A percentile compares a stretch with the other conserved stretches of the same genome.
Evolutionary conservation across 2,329 filamentous ascomycete species (phyloP).

Genomic region (Pseudovirgaria hyperparasitica): DNA sequence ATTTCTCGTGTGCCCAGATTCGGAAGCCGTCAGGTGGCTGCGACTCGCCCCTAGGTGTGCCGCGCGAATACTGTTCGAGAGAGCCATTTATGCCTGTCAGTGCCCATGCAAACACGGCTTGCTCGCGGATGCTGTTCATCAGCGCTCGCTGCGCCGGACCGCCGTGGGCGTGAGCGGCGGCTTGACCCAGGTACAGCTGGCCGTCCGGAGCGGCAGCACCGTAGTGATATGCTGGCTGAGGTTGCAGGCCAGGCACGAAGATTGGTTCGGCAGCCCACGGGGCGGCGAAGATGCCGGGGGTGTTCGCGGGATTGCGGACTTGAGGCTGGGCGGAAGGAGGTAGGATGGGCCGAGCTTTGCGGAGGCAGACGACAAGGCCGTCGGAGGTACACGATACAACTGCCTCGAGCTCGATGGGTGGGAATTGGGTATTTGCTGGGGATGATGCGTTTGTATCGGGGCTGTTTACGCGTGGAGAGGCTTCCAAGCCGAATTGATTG

Average conservation of each 20-base stretch:
- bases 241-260: constrained; percentile 26
- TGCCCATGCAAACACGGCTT: constrained; percentile 81
- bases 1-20: constrained; percentile 35
- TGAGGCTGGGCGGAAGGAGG: constrained; percentile 27
- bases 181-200: constrained; percentile 10
- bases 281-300: constrained; percentile 61
- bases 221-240: constrained; percentile 21
- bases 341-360: constrained; percentile 59
- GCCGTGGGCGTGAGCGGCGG: constrained; percentile 19
- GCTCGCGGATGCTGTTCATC: constrained; percentile 70
- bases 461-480: too few relatives aligned
- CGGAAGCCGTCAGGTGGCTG: constrained; percentile 48
- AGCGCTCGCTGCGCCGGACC: constrained; percentile 42
- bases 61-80: constrained; percentile 50
- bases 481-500: too few relatives aligned
- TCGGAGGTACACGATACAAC: constrained; percentile 89
- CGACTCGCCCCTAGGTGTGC: constrained; percentile 50
- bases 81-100: constrained; percentile 69
- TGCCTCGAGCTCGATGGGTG: constrained; percentile 63
- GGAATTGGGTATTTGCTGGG: constrained; percentile 10
- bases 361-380: constrained; percentile 68
- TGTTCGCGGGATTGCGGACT: constrained; percentile 27
- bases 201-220: constrained; percentile 22
- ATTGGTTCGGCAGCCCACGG: constrained; percentile 65
- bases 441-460: too few relatives aligned